phyloP scores from a whole-genome alignment of 129 eudicot species.

The Logfia minima region DNA sequence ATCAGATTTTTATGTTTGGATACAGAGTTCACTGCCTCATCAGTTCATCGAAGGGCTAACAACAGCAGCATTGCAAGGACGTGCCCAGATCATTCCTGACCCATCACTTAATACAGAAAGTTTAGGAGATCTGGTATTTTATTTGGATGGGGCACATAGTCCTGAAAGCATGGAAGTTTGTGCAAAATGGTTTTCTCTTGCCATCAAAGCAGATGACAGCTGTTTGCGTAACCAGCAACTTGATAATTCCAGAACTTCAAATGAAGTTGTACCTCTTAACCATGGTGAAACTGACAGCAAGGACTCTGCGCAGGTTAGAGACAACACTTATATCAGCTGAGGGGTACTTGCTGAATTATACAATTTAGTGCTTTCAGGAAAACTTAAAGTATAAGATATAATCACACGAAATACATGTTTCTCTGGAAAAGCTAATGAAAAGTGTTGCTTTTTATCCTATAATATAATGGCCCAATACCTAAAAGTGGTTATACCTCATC shows the following conservation, averaged over 20 bases:
- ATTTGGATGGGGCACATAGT: conserved; percentile 97
- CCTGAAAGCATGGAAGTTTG: conserved; percentile 99
- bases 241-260: conserved; percentile 34
- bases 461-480: too few species aligned
- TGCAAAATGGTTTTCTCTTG: conserved; percentile 77
- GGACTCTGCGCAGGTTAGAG: conserved; percentile 65
- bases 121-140: conserved; percentile 69
- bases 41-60: conserved; percentile 81
- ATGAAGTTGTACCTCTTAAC: conserved; percentile 33
- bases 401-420: neutral
- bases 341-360: neutral
- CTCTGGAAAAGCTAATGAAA: too few species aligned
- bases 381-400: neutral
- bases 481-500: too few species aligned
- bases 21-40: conserved; percentile 73
- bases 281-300: conserved; percentile 37
- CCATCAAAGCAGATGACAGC: conserved; percentile 57
- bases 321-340: neutral
- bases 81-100: conserved; percentile 85
- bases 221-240: neutral
- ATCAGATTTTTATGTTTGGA: conserved; percentile 24
- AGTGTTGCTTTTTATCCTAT: too few species aligned
- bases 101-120: conserved; percentile 52
- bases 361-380: neutral
- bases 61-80: conserved; percentile 77